Evolutionary conservation across 1,284 basidiomycete species (phyloP).

Genomic region (Cutaneotrichosporon cavernicola): DNA sequence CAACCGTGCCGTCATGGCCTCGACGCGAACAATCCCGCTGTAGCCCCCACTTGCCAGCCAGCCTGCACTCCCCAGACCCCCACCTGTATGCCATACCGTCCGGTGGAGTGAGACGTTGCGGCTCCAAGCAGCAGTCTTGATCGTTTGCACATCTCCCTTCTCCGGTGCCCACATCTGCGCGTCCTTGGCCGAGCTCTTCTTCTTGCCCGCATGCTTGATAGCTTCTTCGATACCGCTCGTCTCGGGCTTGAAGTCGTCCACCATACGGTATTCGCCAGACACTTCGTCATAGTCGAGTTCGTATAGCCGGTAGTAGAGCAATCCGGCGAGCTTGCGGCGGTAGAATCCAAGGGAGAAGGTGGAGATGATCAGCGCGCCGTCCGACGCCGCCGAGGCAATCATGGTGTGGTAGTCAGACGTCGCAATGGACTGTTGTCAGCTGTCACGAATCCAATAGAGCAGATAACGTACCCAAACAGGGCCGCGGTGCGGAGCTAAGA

Average conservation of each 20-base stretch:
- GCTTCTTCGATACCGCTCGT: conserved; percentile 49
- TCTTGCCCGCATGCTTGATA: conserved; percentile 21
- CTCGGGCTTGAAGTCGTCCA: conserved; percentile 76
- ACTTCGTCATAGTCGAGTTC: conserved; percentile 79
- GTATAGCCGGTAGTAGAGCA: conserved; percentile 73
- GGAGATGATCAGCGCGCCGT: conserved; percentile 63
- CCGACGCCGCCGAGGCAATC: conserved; percentile 72
- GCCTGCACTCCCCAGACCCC: conserved; percentile 65
- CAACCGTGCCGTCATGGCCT: conserved; percentile 58
- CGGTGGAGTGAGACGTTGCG: conserved; percentile 70
- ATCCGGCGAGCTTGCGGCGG: conserved; percentile 59
- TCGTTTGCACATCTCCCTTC: conserved; percentile 16
- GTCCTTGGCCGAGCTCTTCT: conserved; percentile 20
- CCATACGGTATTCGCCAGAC: conserved; percentile 71
- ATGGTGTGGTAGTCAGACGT: conserved; percentile 84
- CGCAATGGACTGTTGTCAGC: conserved; percentile 60
- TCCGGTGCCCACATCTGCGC: conserved; percentile 20
- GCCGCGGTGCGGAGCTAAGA: conserved; percentile 54
- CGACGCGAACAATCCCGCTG: conserved; percentile 79
- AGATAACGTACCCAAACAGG: conserved; percentile 70
- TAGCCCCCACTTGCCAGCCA: conserved; percentile 74
- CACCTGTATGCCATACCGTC: conserved; percentile 73
- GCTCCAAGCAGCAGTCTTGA: conserved; percentile 66
- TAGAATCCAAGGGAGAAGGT: conserved; percentile 31
- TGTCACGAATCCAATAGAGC: not conserved